Conservation (phyloP, 2,329 filamentous ascomycete species). For the Trichoderma koningii region DNA sequence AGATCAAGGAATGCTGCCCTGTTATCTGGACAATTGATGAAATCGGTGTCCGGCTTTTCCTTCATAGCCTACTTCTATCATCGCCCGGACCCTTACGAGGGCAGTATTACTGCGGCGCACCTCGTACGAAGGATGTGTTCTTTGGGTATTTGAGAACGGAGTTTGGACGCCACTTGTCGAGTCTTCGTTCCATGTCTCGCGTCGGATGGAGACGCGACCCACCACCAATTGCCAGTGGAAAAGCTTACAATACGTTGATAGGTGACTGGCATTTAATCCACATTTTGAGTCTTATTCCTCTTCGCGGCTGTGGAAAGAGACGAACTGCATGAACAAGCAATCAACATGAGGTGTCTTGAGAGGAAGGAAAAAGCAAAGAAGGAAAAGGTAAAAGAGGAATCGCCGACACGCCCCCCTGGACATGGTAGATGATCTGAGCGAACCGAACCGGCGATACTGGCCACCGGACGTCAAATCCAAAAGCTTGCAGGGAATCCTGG, state of each 20-base stretch:
- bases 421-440: conserved; percentile 15
- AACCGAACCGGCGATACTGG: conserved; percentile 10
- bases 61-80: background rate
- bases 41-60: background rate
- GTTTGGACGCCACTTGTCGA: conserved; percentile 2
- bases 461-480: conserved; percentile 24
- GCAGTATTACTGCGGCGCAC: background rate
- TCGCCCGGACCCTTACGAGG: background rate
- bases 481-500: conserved; percentile 25
- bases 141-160: background rate
- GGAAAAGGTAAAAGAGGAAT: background rate
- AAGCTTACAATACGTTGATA: background rate
- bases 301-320: background rate
- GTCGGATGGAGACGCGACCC: conserved; percentile 15
- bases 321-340: conserved; percentile 12
- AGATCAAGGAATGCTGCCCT: conserved; percentile 12
- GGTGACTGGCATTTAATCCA: conserved; percentile 8
- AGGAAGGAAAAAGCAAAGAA: background rate
- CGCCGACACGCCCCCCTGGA: conserved; percentile 13
- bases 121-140: background rate
- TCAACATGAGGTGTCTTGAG: background rate
- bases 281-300: conserved; percentile 13
- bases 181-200: conserved; percentile 24
- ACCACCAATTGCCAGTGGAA: conserved; percentile 13
- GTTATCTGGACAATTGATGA: background rate